Conservation (phyloP, 495 filamentous ascomycete species). For the Clavariopsis aquatica region DNA sequence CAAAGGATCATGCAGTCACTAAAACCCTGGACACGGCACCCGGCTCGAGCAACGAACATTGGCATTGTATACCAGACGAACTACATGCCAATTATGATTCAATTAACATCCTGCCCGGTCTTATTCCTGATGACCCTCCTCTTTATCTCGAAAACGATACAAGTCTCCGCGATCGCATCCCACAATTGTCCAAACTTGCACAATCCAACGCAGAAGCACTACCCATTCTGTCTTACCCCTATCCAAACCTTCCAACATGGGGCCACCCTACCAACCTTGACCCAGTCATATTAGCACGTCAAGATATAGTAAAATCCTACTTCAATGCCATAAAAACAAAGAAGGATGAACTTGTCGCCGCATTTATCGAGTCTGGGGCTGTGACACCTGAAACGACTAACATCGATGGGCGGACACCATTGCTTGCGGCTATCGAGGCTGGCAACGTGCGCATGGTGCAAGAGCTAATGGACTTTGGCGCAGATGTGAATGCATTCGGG, state of each 20-base stretch:
- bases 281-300: background rate
- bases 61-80: background rate
- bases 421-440: slow-evolving; percentile 27
- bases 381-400: slow-evolving; percentile 27
- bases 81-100: no score
- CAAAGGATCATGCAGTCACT: background rate
- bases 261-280: background rate
- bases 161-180: background rate
- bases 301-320: slow-evolving; percentile 23
- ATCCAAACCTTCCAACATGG: background rate
- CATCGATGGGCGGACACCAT: slow-evolving; percentile 19
- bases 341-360: slow-evolving; percentile 26
- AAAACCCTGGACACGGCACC: background rate
- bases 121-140: background rate
- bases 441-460: slow-evolving; percentile 27
- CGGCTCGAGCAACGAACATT: background rate
- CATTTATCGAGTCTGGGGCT: slow-evolving; percentile 14
- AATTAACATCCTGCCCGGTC: background rate
- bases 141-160: background rate
- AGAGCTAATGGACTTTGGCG: slow-evolving; percentile 28
- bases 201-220: background rate
- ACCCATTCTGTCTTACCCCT: background rate
- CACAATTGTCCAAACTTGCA: background rate
- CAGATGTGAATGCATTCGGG: slow-evolving; percentile 29
- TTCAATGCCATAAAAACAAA: slow-evolving; percentile 25